Evolutionary conservation across 1,284 basidiomycete genomes (phyloP), one percentile per base, ranked within the genome.

Genomic region (Gastroboletus turbinatus): DNA sequence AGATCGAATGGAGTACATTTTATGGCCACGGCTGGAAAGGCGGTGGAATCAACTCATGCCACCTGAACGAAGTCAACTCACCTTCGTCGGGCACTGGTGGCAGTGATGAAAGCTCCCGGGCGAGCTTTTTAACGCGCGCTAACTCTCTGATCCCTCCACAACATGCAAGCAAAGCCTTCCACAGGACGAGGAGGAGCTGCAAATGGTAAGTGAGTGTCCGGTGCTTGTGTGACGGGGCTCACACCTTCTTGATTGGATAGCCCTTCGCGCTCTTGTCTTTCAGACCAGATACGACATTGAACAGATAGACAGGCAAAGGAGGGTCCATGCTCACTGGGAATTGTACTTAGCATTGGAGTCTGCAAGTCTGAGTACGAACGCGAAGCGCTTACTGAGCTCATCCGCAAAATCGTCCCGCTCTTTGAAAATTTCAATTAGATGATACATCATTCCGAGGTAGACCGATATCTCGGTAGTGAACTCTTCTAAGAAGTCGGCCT

Each of bases 221-320:
- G 10, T 3, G 14, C 27, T 27, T 27, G 35, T 25, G 46, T 29
- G 52, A 39, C n/a, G 4, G 19, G 17, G 25, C 44, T 42, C 55
- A 36, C 58, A 92, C 93, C 82, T 97, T 97, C 76, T 97, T 98
- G 62, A 96, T 91, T 0, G 96, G 95, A 72, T 97, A 98, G 2
- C 94, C 94, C 68, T 93, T 96, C 5, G 94, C 91, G 66, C 90
- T 92, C 76, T 94, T 95, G 69, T 99, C 97, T 60, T 94, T 88
- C 49, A 99, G 76, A 32, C 88, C 87, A 19, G 95, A 89, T 10
- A 99, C 88, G 52, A 96, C 82, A 53, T 89, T 89, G 75, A 98
- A 92, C 19, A 99, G 79, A 71, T 95, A 96, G 17, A 97, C 87
- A 3, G 96, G 96, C 21, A 99, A 76, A 9, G 96, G 94, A 4